Evolutionary conservation across 2,329 filamentous ascomycete species (phyloP).

Genomic region (Fusarium graminum): DNA sequence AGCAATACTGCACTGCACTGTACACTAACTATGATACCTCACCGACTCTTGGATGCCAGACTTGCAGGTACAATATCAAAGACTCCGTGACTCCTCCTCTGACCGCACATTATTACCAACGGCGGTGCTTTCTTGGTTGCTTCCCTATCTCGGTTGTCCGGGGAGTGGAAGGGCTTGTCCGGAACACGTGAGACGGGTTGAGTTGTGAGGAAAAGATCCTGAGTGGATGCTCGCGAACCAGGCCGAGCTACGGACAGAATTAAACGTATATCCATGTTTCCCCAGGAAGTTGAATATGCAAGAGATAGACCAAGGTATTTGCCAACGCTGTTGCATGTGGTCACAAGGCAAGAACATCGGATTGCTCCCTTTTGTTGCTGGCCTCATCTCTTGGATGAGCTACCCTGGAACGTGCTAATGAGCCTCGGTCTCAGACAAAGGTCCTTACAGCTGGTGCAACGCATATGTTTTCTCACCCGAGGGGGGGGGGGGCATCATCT

Average conservation of each 20-base stretch:
- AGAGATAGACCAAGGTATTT: constrained; percentile 32
- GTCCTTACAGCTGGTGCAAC: constrained; percentile 12
- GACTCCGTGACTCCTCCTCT: constrained; percentile 37
- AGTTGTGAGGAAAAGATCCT: constrained; percentile 23
- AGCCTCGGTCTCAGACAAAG: constrained; percentile 36
- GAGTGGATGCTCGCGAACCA: constrained; percentile 9
- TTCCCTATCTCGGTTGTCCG: constrained; percentile 25
- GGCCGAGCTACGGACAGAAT: constrained; percentile 25
- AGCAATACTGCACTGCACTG: constrained; percentile 2
- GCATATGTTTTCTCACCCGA: constrained; percentile 14
- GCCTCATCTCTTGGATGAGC: constrained; percentile 12
- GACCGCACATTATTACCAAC: constrained; percentile 42
- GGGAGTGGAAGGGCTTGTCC: constrained; percentile 35
- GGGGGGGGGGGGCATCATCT: constrained; percentile 25
- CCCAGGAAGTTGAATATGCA: constrained; percentile 40
- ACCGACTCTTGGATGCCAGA: constrained; percentile 22
- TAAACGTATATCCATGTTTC: constrained; percentile 20
- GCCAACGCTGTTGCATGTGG: constrained; percentile 32
- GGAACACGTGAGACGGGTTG: constrained; percentile 33
- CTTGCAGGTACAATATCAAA: constrained; percentile 26
- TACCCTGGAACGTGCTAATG: constrained; percentile 21
- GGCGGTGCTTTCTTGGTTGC: constrained; percentile 9
- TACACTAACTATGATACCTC: constrained; percentile 35
- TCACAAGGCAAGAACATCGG: constrained; percentile 6
- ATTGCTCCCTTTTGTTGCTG: constrained; percentile 4